Base-by-base conservation (phyloP, 345 rosid genomes). In the Aquilaria malaccensis region DNA sequence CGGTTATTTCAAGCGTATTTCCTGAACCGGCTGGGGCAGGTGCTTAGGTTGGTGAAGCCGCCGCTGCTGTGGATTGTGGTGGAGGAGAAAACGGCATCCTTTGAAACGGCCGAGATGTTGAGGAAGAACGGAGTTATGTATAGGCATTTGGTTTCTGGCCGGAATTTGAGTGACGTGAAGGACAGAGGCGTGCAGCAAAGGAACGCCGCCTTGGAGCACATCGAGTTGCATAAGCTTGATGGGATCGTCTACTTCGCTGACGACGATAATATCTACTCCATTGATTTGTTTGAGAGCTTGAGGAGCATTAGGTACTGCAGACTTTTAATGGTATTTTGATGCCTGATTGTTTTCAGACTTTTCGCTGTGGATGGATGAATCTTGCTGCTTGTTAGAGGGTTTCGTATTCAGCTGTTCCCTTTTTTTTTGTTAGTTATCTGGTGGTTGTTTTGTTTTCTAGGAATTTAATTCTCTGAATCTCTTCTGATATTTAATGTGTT, bases 41-140 rank as follows among this genome's bases (percentile, higher is more conserved):
- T 83, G 33, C 62, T 93, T 77, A 80, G 85, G 77, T 80, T 89
- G 13, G 94, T 87, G 64, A 77, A 71, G 63, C 85, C 91, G 14
- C 98, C 98, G 30, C 14, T 93, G 52, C 70, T 93, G 65, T 93
- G 98, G 98, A 80, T 93, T 45, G 97, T 89, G 73, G 98, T 89
- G 64, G 98, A 93, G 70, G 80, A 75, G 55, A 79, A 78, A 45
- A 62, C 65, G 9, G 91, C 86, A 32, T 81, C 97, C 15, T 65
- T 74, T 66, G 98, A 89, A 83, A 89, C 97, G 0, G 90, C 94
- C 0, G 97, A 83, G 64, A 60, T 89, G 57, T 60, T 93, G 81
- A 85, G 98, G 67, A 85, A 80, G 72, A 82, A 87, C 0, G 94
- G 97, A 57, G 91, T 87, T 13, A 80, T 93, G 92, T 89, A 87